Conservation (phyloP, 1,139 yeast genomes). For the Zygoascus meyerae region DNA sequence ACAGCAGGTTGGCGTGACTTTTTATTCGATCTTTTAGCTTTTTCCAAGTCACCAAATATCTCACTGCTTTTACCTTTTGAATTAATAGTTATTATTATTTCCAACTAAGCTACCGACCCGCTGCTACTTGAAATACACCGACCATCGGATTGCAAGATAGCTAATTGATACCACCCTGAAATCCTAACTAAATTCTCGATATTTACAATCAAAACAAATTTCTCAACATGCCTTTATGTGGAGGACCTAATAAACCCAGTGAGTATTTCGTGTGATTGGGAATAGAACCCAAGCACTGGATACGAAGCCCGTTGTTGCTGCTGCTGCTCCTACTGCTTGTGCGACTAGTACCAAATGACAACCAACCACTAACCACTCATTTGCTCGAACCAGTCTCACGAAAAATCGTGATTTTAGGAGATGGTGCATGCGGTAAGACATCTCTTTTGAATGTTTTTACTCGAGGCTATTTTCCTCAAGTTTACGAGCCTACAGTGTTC, state of each 20-base stretch:
- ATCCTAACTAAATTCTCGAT: too few species aligned
- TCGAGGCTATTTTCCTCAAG: slow-evolving; percentile 96
- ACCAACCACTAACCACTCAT: neutral
- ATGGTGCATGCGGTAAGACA: slow-evolving; percentile 94
- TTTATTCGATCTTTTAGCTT: too few species aligned
- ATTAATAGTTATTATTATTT: too few species aligned
- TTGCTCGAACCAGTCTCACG: slow-evolving; percentile 53
- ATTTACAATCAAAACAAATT: neutral
- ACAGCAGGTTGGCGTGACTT: too few species aligned
- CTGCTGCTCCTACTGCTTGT: neutral
- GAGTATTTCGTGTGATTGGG: slow-evolving; percentile 10
- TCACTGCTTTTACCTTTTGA: too few species aligned
- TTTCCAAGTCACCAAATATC: too few species aligned
- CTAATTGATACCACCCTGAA: too few species aligned
- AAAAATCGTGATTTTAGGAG: slow-evolving; percentile 92
- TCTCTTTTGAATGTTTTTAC: slow-evolving; percentile 93
- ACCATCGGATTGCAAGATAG: too few species aligned
- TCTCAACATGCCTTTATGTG: slow-evolving; percentile 58
- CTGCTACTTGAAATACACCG: too few species aligned
- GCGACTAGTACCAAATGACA: neutral
- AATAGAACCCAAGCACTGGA: neutral
- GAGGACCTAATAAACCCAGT: slow-evolving; percentile 55
- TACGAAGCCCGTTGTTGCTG: neutral
- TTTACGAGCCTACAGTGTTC: slow-evolving; percentile 96
- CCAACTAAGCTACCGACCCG: too few species aligned